Base-by-base conservation (phyloP, 345 rosid species). In the Eucalyptus sp. region DNA sequence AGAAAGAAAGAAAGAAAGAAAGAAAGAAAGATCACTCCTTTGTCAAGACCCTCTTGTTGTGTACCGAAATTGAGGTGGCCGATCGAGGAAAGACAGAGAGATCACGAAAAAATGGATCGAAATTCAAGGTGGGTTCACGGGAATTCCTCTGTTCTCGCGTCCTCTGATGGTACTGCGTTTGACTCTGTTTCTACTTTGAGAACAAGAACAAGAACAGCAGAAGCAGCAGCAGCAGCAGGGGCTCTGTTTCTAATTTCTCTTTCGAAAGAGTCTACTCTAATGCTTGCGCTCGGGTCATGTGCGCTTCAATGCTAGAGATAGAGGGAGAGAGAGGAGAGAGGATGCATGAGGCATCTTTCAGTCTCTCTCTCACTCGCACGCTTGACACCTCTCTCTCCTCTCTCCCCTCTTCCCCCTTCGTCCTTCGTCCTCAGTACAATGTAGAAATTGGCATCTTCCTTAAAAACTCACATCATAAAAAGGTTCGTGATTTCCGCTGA, bases 331-430 rank as follows among this genome's bases (percentile, higher is more conserved):
- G 86, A 76, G 54, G 50, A 80, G 49, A 86, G 92, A 90, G 91
- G 90, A 95, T 89, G 81, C n/a, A 41, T 27, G 46, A 24, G 54
- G 43, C 41, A 50, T 88, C 80, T 46, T 50, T 62, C 51, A 51
- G 86, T 37, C 89, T 92, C 94, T 92, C 94, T 93, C 94, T 93
- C 90, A 90, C 94, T 92, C 86, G 66, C 81, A 90, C 92, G 51
- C 88, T 76, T 76, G 83, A 76, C 83, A 20, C 89, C 90, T 52
- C 88, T 88, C 87, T 88, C 86, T 51, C 51, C 88, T 83, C 41
- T 90, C 86, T 81, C 56, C 51, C n/a, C 66, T 41, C 51, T 64
- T 8, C 58, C 58, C 58, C 58, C 88, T 50, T 4, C 80, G 50
- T n/a, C 37, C 83, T 80, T 11, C 62, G n/a, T 90, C 44, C 46